phyloP scores from a whole-genome alignment of 2,329 filamentous ascomycete genomes.

The Rhynchosporium agropyri region DNA sequence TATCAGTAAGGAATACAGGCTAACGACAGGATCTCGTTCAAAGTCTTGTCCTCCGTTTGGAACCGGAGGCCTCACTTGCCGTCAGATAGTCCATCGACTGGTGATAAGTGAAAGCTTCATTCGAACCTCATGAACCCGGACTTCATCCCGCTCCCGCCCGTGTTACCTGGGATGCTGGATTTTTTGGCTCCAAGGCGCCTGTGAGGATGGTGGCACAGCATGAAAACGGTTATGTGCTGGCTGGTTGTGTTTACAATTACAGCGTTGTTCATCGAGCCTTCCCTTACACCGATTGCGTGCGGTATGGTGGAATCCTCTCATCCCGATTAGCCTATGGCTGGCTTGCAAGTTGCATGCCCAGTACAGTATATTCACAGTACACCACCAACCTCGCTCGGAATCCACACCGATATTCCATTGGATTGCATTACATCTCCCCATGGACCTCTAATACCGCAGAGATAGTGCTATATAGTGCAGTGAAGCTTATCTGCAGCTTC shows the following conservation, averaged over 20 bases:
- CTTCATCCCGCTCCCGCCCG: conserved; percentile 11
- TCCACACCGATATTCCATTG: not conserved
- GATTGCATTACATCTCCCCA: not conserved
- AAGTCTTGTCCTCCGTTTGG: not conserved
- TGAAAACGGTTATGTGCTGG: conserved; percentile 12
- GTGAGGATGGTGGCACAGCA: conserved; percentile 2
- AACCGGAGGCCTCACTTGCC: not conserved
- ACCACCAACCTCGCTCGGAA: conserved; percentile 6
- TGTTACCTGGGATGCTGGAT: not conserved
- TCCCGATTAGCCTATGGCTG: not conserved
- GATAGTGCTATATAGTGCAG: not conserved
- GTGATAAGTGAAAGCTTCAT: not conserved
- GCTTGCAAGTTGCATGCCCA: not conserved
- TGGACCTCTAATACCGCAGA: too few relatives aligned
- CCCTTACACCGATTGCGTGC: conserved; percentile 1
- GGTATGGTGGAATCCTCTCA: conserved; percentile 3
- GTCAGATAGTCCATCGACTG: conserved; percentile 1
- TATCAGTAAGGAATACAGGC: conserved; percentile 3
- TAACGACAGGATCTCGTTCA: not conserved
- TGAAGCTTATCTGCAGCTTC: conserved; percentile 4
- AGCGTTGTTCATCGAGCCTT: not conserved
- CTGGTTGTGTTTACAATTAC: not conserved
- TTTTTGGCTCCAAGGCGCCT: not conserved
- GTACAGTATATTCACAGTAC: not conserved
- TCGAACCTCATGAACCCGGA: not conserved